Conservation (phyloP, 208 protist species). For the Naegleria fowleri region DNA sequence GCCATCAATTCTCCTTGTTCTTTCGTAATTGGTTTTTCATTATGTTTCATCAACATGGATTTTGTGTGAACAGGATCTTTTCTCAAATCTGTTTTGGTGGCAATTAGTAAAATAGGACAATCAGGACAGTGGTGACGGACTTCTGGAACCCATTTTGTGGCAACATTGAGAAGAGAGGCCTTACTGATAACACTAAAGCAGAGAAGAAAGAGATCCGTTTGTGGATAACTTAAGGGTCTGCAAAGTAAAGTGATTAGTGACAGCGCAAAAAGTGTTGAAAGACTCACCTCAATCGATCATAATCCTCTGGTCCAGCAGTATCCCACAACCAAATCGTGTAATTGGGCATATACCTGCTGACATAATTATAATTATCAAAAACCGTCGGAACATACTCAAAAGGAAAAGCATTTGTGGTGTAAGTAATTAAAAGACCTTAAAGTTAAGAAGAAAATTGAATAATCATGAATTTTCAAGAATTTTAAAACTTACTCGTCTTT, state of each 20-base stretch:
- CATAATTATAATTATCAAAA: conserved; percentile 56
- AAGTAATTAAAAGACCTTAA: conserved; percentile 38
- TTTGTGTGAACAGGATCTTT: background rate
- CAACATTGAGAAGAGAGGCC: background rate
- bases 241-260: conserved; percentile 32
- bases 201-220: background rate
- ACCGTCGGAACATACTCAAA: conserved; percentile 59
- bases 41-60: too few relatives aligned
- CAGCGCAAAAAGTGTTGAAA: conserved; percentile 40
- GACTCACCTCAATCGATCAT: too few relatives aligned
- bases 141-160: conserved; percentile 3
- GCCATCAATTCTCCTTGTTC: too few relatives aligned
- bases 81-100: background rate
- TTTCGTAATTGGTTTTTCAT: too few relatives aligned
- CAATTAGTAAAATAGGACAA: background rate
- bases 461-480: too few relatives aligned
- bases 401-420: conserved; percentile 36
- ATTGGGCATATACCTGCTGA: background rate
- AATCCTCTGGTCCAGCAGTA: background rate
- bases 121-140: background rate
- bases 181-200: background rate
- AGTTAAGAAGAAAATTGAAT: too few relatives aligned
- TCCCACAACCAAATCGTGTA: background rate
- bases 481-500: background rate
- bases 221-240: background rate